Percentiles rank a stretch among this genome's conserved stretches.
Conservation (phyloP, 2,329 filamentous ascomycete species). For the Trichoderma brevicompactum region DNA sequence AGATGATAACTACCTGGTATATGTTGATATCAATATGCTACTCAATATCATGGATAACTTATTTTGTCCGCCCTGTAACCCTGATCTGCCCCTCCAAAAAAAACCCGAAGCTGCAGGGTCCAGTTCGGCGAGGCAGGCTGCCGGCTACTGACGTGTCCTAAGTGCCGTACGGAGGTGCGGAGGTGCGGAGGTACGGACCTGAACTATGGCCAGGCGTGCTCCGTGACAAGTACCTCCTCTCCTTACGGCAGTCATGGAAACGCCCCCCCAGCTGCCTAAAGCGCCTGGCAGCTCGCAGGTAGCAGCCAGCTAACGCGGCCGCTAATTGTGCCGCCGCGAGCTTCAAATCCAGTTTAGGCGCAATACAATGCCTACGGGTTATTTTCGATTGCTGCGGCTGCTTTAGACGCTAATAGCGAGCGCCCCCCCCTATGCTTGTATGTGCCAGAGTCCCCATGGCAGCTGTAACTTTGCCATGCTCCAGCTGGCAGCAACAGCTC, state of each 20-base stretch:
- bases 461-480: neutral
- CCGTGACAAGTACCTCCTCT: neutral
- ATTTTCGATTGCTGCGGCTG: too few relatives aligned
- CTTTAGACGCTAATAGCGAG: too few relatives aligned
- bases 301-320: slow-evolving; percentile 1
- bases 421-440: neutral
- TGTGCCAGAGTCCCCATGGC: neutral
- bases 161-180: slow-evolving; percentile 21
- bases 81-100: too few relatives aligned
- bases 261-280: too few relatives aligned
- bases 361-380: too few relatives aligned
- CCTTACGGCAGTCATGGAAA: neutral
- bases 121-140: slow-evolving; percentile 26
- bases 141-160: slow-evolving; percentile 27
- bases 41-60: too few relatives aligned
- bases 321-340: neutral
- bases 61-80: too few relatives aligned
- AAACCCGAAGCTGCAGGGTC: neutral
- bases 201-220: slow-evolving; percentile 3
- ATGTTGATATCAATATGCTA: too few relatives aligned
- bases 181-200: slow-evolving; percentile 21
- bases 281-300: neutral
- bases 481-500: too few relatives aligned
- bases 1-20: too few relatives aligned
- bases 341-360: neutral